Percentiles rank a stretch among this genome's conserved stretches.
Conservation (phyloP, 75 land plant genomes). For the Picea sitchensis region DNA sequence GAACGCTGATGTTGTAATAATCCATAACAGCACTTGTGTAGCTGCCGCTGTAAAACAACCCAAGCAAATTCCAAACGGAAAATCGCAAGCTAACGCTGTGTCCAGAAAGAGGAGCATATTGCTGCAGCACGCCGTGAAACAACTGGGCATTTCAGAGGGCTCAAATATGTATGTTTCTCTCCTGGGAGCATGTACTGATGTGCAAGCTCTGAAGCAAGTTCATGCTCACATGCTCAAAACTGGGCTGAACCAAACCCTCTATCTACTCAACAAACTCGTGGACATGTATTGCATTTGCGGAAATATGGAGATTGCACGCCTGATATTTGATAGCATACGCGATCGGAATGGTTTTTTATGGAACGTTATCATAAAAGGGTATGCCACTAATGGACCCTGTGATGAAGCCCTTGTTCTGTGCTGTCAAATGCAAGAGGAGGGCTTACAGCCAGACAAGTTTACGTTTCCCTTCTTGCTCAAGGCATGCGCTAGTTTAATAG, state of each 20-base stretch:
- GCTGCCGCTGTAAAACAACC: too few species aligned
- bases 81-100: too few species aligned
- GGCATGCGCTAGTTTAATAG: constrained; percentile 16
- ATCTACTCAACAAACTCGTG: constrained; percentile 13
- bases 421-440: constrained; percentile 12
- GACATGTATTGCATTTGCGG: constrained; percentile 26
- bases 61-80: too few species aligned
- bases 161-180: too few species aligned
- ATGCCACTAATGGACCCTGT: constrained; percentile 17
- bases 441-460: constrained; percentile 21
- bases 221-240: constrained; percentile 6
- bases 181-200: neutral
- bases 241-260: constrained; percentile 6
- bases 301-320: constrained; percentile 6
- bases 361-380: constrained; percentile 41
- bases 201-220: constrained; percentile 7
- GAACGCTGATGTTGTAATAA: too few species aligned
- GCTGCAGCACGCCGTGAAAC: too few species aligned
- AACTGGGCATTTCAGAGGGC: too few species aligned
- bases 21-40: too few species aligned
- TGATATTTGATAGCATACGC: neutral
- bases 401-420: constrained; percentile 26
- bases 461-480: constrained; percentile 30
- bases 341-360: constrained; percentile 21
- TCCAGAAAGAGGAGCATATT: too few species aligned